Percentiles rank a stretch among this genome's conserved stretches.
These are phyloP conservation scores for Staphylotrichum tortipilum DNA, from an alignment of 495 filamentous ascomycete species.

Conservation along the genomic window DNA sequence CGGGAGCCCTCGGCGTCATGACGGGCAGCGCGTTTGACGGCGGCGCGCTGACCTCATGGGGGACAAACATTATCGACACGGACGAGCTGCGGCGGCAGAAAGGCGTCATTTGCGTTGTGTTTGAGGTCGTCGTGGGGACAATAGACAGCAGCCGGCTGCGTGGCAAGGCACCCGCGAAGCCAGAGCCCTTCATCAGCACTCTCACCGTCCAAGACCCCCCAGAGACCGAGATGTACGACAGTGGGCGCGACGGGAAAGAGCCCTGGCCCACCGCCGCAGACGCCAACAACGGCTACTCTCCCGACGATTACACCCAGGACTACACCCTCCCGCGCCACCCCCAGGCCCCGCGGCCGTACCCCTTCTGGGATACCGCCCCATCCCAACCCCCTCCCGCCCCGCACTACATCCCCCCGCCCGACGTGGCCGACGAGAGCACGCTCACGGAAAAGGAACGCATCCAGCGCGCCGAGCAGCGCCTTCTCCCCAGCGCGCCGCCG, in stretches of 20 bases:
- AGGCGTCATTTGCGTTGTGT: slow-evolving; percentile 70
- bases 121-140: slow-evolving; percentile 85
- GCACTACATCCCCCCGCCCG: slow-evolving; percentile 45
- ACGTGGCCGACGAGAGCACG: slow-evolving; percentile 42
- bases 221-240: slow-evolving; percentile 8
- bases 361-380: slow-evolving; percentile 16
- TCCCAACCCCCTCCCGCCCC: slow-evolving; percentile 21
- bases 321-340: slow-evolving; percentile 16
- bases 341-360: slow-evolving; percentile 13
- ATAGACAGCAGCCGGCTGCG: slow-evolving; percentile 61
- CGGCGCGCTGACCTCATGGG: slow-evolving; percentile 45
- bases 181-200: slow-evolving; percentile 18
- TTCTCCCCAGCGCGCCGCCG: slow-evolving; percentile 64
- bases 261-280: slow-evolving; percentile 7
- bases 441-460: slow-evolving; percentile 62
- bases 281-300: slow-evolving; percentile 11
- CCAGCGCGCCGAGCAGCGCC: slow-evolving; percentile 55
- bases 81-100: slow-evolving; percentile 79
- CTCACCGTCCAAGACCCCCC: slow-evolving; percentile 8
- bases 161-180: slow-evolving; percentile 38
- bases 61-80: slow-evolving; percentile 78
- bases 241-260: slow-evolving; percentile 9
- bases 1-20: slow-evolving; percentile 9
- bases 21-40: slow-evolving; percentile 24
- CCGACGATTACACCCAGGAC: slow-evolving; percentile 17